Evolutionary conservation across 169 alveolate genomes (phyloP), one percentile per base, ranked within the genome.

Genomic region (Condylostoma magnum): DNA sequence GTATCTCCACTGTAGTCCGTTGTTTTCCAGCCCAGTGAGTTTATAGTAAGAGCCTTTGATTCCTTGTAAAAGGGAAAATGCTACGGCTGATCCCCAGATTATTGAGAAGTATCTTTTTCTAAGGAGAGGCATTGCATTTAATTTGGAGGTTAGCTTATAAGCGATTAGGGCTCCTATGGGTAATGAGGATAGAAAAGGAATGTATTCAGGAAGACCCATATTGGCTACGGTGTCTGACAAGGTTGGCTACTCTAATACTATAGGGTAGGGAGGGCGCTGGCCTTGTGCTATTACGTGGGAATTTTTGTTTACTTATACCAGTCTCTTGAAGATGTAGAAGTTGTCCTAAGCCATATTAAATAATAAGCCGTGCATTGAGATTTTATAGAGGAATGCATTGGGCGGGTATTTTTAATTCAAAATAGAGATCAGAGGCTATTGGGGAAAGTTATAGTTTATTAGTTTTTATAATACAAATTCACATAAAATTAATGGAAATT

Each of bases 201-300:
- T 47, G 43, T 30, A 66, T 47, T 66, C 75, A 4, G 75, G 75
- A 1, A 66, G 75, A 8, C 46, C 44, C 75, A 66, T 66, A 33
- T 66, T 66, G 18, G 20, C n/a, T 22, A 66, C 8, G 6, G 36
- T 30, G 25, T 66, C 75, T 10, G 65, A 6, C 27, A 66, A 66
- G 20, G n/a, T 6, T 18, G 75, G 75, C 8, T 8, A 6, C 31
- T 66, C 75, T 0, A 66, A 46, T 6, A 66, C 47, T 8, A 66
- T 66, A 0, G 75, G 75, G 4, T 66, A 66, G 10, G 75, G 75
- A 43, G 75, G 18, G 2, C 75, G 8, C 18, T 66, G 46, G 12
- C 75, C 75, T 10, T 43, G 63, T n/a, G 25, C 75, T 6, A 25
- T 25, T 6, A 66, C n/a, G 36, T 66, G 60, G 20, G 25, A 46